phyloP scores from a whole-genome alignment of 768 basidiomycete species.

The Suillus fuscotomentosus region DNA sequence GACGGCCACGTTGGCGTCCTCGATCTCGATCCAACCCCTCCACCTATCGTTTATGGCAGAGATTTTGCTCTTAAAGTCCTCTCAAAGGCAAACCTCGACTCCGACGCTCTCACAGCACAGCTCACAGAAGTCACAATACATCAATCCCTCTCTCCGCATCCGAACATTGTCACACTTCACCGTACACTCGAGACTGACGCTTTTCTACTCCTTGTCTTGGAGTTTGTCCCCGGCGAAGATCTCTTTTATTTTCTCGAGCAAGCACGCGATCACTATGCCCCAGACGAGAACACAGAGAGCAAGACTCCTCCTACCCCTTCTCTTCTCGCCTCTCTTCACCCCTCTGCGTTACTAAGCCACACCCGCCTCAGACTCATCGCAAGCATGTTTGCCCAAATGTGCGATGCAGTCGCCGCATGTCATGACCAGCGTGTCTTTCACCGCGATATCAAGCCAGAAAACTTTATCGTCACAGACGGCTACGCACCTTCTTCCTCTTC shows the following conservation, averaged over 20 bases:
- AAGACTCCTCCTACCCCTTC: conserved; percentile 91
- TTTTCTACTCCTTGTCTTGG: conserved; percentile 89
- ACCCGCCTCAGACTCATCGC: conserved; percentile 90
- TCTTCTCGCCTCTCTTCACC: conserved; percentile 80
- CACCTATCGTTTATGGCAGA: conserved; percentile 58
- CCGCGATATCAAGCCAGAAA: conserved; percentile 99
- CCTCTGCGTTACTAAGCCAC: conserved; percentile 77
- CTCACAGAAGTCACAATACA: conserved; percentile 96
- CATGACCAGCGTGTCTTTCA: conserved; percentile 91
- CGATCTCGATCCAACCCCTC: conserved; percentile 45
- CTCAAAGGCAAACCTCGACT: conserved; percentile 89
- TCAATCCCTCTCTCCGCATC: conserved; percentile 84
- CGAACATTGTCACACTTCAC: conserved; percentile 94
- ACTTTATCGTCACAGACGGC: conserved; percentile 93
- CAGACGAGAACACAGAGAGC: conserved; percentile 10
- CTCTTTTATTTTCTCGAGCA: conserved; percentile 98
- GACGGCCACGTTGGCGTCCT: conserved; percentile 55
- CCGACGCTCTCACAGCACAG: conserved; percentile 85
- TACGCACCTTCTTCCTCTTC: conserved; percentile 40
- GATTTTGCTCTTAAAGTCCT: conserved; percentile 96
- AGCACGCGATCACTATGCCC: conserved; percentile 81
- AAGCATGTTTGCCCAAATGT: conserved; percentile 99
- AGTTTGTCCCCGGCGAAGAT: conserved; percentile 96
- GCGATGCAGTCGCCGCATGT: conserved; percentile 93
- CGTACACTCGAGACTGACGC: conserved; percentile 90